A percentile compares a stretch with the other conserved stretches of the same genome.
Evolutionary conservation across 192 early-diverging fungal species (phyloP).

Genomic region (Entomortierella chlamydospora): DNA sequence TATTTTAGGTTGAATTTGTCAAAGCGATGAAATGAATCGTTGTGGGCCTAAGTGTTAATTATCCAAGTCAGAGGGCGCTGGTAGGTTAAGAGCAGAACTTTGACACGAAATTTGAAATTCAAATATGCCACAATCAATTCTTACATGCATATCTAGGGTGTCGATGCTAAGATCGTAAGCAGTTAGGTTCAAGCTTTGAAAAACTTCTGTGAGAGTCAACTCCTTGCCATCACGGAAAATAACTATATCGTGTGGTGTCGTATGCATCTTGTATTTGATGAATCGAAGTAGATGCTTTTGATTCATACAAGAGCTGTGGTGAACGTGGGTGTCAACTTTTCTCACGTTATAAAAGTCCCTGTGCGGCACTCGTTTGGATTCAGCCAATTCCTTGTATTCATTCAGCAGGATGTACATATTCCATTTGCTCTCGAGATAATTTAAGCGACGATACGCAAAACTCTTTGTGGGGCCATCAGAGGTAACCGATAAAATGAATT

Average conservation of each 20-base stretch:
- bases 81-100: conserved; percentile 3
- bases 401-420: conserved; percentile 92
- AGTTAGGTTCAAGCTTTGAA: conserved; percentile 89
- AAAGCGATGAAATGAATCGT: conserved; percentile 95
- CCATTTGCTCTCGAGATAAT: conserved; percentile 94
- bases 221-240: conserved; percentile 88
- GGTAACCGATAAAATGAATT: conserved; percentile 80
- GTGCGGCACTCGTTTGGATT: conserved; percentile 91
- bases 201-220: conserved; percentile 86
- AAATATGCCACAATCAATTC: not conserved
- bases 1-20: conserved; percentile 99
- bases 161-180: conserved; percentile 96
- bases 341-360: conserved; percentile 98
- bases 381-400: conserved; percentile 94
- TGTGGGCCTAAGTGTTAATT: conserved; percentile 72
- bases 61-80: not conserved
- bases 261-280: conserved; percentile 92
- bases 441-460: conserved; percentile 89
- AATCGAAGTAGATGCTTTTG: conserved; percentile 95
- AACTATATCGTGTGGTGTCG: conserved; percentile 79
- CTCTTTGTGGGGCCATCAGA: conserved; percentile 93
- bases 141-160: conserved; percentile 94
- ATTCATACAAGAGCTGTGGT: conserved; percentile 95
- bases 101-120: not conserved
- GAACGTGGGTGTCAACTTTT: conserved; percentile 97